These are phyloP conservation scores for Logfia minima DNA, from an alignment of 129 eudicot genomes.

Conservation along the genomic window DNA sequence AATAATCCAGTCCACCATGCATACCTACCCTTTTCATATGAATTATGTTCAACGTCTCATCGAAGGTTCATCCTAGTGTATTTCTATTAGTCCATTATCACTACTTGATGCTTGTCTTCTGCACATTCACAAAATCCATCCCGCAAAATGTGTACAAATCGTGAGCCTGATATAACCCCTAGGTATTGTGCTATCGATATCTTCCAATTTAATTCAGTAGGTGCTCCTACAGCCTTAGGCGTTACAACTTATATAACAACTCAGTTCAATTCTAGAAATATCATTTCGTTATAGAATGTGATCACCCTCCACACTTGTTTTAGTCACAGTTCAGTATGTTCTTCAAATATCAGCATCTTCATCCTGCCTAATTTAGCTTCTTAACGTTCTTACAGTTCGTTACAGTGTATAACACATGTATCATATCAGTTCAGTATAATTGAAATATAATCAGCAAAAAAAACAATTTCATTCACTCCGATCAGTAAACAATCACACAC, in stretches of 20 bases:
- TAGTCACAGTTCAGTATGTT: background rate
- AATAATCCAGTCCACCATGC: background rate
- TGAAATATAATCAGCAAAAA: background rate
- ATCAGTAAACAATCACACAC: constrained; percentile 14
- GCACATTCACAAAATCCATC: background rate
- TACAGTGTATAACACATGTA: constrained; percentile 2
- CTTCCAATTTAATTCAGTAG: background rate
- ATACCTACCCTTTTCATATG: constrained; percentile 3
- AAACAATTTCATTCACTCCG: constrained; percentile 2
- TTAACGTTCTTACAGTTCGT: constrained; percentile 17
- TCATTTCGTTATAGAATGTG: background rate
- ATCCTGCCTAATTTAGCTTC: constrained; percentile 1
- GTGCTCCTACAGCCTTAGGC: constrained; percentile 2
- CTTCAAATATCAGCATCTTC: background rate
- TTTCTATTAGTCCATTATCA: constrained; percentile 10
- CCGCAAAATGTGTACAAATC: background rate
- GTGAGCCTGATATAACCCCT: background rate
- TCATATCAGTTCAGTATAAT: constrained; percentile 13
- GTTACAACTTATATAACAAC: background rate
- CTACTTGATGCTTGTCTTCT: background rate
- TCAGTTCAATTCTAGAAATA: background rate
- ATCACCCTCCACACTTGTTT: background rate
- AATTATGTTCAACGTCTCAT: background rate
- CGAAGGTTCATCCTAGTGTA: background rate
- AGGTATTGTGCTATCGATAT: background rate